Evolutionary conservation across 2,329 filamentous ascomycete genomes (phyloP), one percentile per base, ranked within the genome.

Genomic region (Penicillium crustosum): DNA sequence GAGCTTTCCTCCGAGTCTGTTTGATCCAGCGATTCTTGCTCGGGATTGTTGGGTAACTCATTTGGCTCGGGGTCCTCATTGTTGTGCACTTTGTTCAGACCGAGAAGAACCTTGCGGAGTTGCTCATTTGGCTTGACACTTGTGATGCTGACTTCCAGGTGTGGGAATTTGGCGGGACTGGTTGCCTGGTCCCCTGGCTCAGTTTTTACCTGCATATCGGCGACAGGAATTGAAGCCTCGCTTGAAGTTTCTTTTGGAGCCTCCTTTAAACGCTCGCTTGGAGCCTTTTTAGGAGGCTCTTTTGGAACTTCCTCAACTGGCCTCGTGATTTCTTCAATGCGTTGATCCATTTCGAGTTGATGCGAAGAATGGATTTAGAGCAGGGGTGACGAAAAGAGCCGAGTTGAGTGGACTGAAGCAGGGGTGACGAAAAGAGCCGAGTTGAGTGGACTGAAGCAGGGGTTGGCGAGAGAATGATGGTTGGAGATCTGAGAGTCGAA

Each of bases 221-320:
- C 7, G 33, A 13, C 9, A 36, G 15, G 3, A 35, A 2, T 23
- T 21, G 19, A 21, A 12, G 3, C 10, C 1, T 27, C 25, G n/a
- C n/a, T n/a, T n/a, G n/a, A 15, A 10, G 4, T 4, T 1, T 27
- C 25, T 1, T 19, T 15, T 17, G 7, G 7, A 4, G 10, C 0
- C 10, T 13, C n/a, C 4, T 29, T 8, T 27, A 17, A 5, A n/a
- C 0, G 4, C 25, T 45, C 12, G 2, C 8, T 9, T 27, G 8
- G 8, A 9, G 27, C 0, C 8, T 29, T 8, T 8, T 9, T 29
- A 2, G 27, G 4, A 9, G 27, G 2, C 27, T 29, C 27, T 8
- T 9, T 29, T 29, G 10, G 10, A 8, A 17, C 13, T 8, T 25
- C 45, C 19, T 38, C 33, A 4, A 12, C 15, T 27, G 6, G 2